Evolutionary conservation across 768 basidiomycete species (phyloP), one percentile per base, ranked within the genome.

Genomic region (Coprinopsis strossmayeri): DNA sequence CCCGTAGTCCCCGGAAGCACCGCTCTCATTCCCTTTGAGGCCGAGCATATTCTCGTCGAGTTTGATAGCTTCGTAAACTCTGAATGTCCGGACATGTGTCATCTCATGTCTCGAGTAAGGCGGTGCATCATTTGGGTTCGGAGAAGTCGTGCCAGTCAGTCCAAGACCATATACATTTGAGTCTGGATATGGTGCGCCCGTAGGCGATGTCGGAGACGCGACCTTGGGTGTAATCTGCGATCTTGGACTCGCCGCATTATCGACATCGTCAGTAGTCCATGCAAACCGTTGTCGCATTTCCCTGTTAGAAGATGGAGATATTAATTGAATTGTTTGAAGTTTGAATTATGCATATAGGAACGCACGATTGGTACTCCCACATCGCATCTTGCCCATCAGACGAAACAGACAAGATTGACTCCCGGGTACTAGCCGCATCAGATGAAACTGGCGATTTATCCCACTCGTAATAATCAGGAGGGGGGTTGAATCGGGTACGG

Each of bases 401-500:
- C 15, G 59, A 55, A 7, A 62, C 56, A 7, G 64, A 64, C 32
- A 56, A 50, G 25, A 60, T 58, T 2, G 64, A 64, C 11, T 46
- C 56, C 3, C 57, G 56, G 24, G 51, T 37, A 39, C 59, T 61
- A 24, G 56, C 50, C 21, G 55, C 27, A 53, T 59, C 58, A 13
- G 53, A 57, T 4, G 28, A 23, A 10, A 34, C 21, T 17, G 25
- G 59, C n/a, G 45, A 62, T 59, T 46, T 56, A 55, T 52, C 39
- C 24, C 45, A 27, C 12, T 49, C 51, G 20, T 45, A 34, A 25
- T 21, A 28, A 26, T 57, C 54, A 18, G 35, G 77, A 73, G 63
- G 63, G 4, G 77, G 82, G 56, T 82, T 76, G 59, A 86, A 78
- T 21, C 84, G 75, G 54, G 69, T 71, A 41, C 79, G 77, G 34